phyloP scores from a whole-genome alignment of 352 stramenopile species.

The Thalassiosira sp. region DNA sequence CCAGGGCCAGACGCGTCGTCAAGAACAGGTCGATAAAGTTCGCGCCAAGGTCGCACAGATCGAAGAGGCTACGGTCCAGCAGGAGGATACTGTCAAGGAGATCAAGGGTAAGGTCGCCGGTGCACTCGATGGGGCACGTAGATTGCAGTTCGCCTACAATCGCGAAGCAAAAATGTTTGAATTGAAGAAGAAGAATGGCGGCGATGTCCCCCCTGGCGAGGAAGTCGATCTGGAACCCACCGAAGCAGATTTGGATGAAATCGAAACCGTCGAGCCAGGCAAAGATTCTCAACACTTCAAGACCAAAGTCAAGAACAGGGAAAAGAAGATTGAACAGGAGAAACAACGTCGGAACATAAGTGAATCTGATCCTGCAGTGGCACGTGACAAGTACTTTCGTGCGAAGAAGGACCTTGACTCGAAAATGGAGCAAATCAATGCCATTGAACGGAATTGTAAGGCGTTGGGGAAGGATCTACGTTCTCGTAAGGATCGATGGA shows the following conservation, averaged over 20 bases:
- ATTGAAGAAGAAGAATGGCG: slow-evolving; percentile 23
- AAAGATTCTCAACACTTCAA: slow-evolving; percentile 63
- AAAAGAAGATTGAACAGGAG: slow-evolving; percentile 67
- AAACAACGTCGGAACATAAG: slow-evolving; percentile 53
- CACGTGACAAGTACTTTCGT: slow-evolving; percentile 72
- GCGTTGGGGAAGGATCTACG: slow-evolving; percentile 66
- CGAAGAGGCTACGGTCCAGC: slow-evolving; percentile 52
- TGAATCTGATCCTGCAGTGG: slow-evolving; percentile 59
- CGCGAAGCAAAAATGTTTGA: slow-evolving; percentile 21
- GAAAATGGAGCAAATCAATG: slow-evolving; percentile 70
- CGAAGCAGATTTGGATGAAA: slow-evolving; percentile 64
- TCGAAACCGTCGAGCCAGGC: slow-evolving; percentile 44
- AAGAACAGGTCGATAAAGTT: slow-evolving; percentile 67
- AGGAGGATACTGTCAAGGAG: slow-evolving; percentile 50
- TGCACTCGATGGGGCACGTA: slow-evolving; percentile 44
- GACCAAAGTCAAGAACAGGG: slow-evolving; percentile 43
- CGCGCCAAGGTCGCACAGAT: slow-evolving; percentile 67
- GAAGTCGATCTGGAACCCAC: slow-evolving; percentile 51
- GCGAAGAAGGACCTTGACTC: slow-evolving; percentile 65
- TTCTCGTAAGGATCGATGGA: slow-evolving; percentile 64
- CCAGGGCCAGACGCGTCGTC: slow-evolving; percentile 37
- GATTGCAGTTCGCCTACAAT: slow-evolving; percentile 28
- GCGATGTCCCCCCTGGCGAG: slow-evolving; percentile 14
- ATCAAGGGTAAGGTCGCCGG: slow-evolving; percentile 38
- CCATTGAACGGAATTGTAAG: slow-evolving; percentile 55